Percentiles rank a stretch among this genome's conserved stretches.
phyloP scores from a whole-genome alignment of 345 rosid genomes.

The Salix udensis region DNA sequence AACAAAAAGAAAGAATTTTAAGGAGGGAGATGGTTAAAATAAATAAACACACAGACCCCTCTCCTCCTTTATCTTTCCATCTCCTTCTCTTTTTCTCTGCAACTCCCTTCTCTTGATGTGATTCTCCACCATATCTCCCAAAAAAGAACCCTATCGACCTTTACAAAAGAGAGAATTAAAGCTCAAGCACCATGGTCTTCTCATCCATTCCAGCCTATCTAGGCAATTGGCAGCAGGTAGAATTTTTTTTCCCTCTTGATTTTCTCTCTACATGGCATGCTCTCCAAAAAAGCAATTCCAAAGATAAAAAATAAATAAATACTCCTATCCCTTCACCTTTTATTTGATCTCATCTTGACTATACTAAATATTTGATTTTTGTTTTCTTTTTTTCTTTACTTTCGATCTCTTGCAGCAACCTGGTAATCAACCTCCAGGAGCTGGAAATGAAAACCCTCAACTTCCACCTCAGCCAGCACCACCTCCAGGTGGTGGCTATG shows the following conservation, averaged over 20 bases:
- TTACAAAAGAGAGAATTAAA: conserved; percentile 38
- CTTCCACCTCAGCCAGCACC: conserved; percentile 37
- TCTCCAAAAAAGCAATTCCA: conserved; percentile 23
- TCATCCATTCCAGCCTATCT: conserved; percentile 54
- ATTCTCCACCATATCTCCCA: conserved; percentile 49
- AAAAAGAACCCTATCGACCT: conserved; percentile 25
- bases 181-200: conserved; percentile 52
- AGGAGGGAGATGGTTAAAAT: conserved; percentile 7
- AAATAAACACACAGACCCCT: conserved; percentile 26
- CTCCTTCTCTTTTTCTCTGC: conserved; percentile 44
- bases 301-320: conserved; percentile 18
- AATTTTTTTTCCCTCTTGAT: background rate
- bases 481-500: conserved; percentile 23
- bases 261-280: conserved; percentile 11
- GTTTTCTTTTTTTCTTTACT: conserved; percentile 9
- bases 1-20: conserved; percentile 22
- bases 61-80: conserved; percentile 37
- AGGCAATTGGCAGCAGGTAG: conserved; percentile 64
- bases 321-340: conserved; percentile 26
- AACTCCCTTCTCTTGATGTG: conserved; percentile 50
- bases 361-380: conserved; percentile 34
- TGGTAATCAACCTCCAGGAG: conserved; percentile 29
- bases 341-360: conserved; percentile 37
- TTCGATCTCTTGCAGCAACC: conserved; percentile 33
- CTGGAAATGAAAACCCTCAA: conserved; percentile 16